Evolutionary conservation across 2,329 filamentous ascomycete species (phyloP).

Genomic region (Clonostachys sp.): DNA sequence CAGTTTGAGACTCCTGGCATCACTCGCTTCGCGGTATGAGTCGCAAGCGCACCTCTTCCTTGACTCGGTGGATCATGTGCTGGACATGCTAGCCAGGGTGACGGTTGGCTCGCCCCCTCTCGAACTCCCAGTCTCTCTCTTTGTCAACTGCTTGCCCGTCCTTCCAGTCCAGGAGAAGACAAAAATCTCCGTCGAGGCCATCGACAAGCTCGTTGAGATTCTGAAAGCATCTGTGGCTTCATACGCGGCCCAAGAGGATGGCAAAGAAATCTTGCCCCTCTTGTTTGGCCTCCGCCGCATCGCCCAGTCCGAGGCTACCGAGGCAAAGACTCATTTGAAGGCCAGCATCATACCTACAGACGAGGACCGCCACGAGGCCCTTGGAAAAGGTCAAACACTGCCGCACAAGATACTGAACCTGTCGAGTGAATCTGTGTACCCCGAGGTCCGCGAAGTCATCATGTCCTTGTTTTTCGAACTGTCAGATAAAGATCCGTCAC

Average conservation of each 20-base stretch:
- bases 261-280: constrained; percentile 6
- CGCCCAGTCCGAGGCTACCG: not conserved
- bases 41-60: constrained; percentile 9
- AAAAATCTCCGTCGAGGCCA: constrained; percentile 1
- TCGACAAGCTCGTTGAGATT: constrained; percentile 7
- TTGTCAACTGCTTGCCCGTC: constrained; percentile 11
- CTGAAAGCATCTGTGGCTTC: constrained; percentile 5
- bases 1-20: constrained; percentile 11
- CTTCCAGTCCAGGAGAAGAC: constrained; percentile 8
- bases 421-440: constrained; percentile 67
- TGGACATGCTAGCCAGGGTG: constrained; percentile 8
- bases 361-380: constrained; percentile 68
- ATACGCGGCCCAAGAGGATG: constrained; percentile 6
- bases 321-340: constrained; percentile 1
- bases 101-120: constrained; percentile 7
- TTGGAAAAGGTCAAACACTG: constrained; percentile 72
- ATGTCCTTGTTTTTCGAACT: constrained; percentile 82
- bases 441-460: constrained; percentile 69
- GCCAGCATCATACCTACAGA: constrained; percentile 65
- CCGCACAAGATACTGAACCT: constrained; percentile 74
- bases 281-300: constrained; percentile 5
- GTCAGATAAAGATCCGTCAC: constrained; percentile 72
- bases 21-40: constrained; percentile 9
- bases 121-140: constrained; percentile 9
- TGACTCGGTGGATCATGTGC: constrained; percentile 5